Evolutionary conservation across 306 rosid species (phyloP).

Genomic region (Dryas octopetala): DNA sequence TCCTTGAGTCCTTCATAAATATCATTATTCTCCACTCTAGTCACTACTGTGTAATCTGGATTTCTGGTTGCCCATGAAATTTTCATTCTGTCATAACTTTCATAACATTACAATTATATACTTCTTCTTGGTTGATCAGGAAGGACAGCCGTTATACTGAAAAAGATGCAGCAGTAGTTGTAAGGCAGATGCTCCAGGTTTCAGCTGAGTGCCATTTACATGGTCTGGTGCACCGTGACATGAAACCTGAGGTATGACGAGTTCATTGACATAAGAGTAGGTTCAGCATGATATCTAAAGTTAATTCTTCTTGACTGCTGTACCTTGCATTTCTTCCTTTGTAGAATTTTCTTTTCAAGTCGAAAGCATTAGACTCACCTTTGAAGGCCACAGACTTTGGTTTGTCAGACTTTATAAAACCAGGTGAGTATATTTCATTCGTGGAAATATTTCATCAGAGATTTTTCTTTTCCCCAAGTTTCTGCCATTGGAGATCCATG

Average conservation of each 20-base stretch:
- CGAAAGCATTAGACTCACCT: conserved; percentile 60
- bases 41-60: conserved; percentile 14
- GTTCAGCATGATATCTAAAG: conserved; percentile 11
- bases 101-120: conserved; percentile 15
- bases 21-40: conserved; percentile 12
- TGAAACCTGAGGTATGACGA: conserved; percentile 90
- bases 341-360: conserved; percentile 96
- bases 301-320: conserved; percentile 24
- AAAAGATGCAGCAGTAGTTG: conserved; percentile 94
- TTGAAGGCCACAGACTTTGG: conserved; percentile 98
- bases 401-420: conserved; percentile 93
- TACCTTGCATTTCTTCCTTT: conserved; percentile 23
- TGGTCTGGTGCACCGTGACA: conserved; percentile 97
- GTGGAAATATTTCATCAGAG: not conserved
- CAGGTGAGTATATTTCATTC: conserved; percentile 51
- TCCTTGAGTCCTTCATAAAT: conserved; percentile 15
- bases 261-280: conserved; percentile 9
- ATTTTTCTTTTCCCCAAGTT: conserved; percentile 8
- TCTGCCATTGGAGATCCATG: not conserved
- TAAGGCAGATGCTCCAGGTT: conserved; percentile 98
- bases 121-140: conserved; percentile 53
- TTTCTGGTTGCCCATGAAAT: conserved; percentile 15
- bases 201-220: conserved; percentile 98
- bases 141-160: conserved; percentile 94
- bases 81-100: conserved; percentile 11